phyloP scores from a whole-genome alignment of 257 asterid genomes.

The Petunia secreta region DNA sequence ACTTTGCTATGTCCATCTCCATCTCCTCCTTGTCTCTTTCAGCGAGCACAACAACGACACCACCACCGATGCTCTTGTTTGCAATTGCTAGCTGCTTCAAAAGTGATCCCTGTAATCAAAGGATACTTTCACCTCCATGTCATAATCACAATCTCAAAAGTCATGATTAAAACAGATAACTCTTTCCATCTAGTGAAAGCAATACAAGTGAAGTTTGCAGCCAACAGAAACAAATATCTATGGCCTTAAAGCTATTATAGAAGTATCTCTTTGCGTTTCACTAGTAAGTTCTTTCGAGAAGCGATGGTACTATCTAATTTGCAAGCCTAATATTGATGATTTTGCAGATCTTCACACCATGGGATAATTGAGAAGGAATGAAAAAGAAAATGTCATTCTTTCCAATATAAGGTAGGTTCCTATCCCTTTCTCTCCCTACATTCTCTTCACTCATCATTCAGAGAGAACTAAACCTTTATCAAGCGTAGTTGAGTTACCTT shows the following conservation, averaged over 20 bases:
- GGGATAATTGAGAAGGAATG: conserved; percentile 19
- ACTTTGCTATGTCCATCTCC: conserved; percentile 94
- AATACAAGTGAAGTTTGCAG: not conserved
- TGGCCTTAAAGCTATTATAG: not conserved
- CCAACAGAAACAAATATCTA: not conserved
- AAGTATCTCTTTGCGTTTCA: conserved; percentile 11
- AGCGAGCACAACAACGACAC: conserved; percentile 92
- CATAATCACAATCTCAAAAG: conserved; percentile 18
- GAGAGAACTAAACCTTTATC: not conserved
- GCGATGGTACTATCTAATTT: conserved; percentile 11
- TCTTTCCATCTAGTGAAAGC: not conserved
- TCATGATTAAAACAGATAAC: conserved; percentile 10
- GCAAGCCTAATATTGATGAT: conserved; percentile 14
- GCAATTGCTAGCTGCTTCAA: conserved; percentile 96
- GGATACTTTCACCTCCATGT: not conserved
- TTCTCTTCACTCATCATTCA: conserved; percentile 3
- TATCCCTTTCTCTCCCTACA: not conserved
- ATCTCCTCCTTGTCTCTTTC: conserved; percentile 99
- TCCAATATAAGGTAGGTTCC: not conserved
- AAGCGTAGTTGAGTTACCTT: not conserved
- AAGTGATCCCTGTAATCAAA: conserved; percentile 80
- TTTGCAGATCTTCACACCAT: conserved; percentile 12
- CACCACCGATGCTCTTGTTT: conserved; percentile 96
- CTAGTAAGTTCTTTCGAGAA: conserved; percentile 16
- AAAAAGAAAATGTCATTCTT: not conserved